Conservation (phyloP, 495 filamentous ascomycete species). For the Pseudoneurospora amorphoporcata region DNA sequence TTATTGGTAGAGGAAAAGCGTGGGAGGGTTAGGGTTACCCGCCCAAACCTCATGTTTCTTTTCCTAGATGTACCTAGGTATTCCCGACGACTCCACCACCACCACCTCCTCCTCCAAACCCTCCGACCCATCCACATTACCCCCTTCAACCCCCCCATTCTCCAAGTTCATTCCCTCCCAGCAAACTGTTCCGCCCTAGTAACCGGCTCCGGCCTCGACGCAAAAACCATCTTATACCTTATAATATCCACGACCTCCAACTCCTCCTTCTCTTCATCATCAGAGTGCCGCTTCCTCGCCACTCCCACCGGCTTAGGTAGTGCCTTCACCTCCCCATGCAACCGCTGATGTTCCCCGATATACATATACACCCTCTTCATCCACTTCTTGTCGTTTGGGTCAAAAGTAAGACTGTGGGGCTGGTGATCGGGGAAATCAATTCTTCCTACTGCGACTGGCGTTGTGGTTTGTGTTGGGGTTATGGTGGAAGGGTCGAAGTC, state of each 20-base stretch:
- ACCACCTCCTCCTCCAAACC: not conserved
- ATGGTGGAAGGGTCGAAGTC: conserved; percentile 1
- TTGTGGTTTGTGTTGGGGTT: conserved; percentile 4
- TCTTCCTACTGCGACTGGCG: conserved; percentile 53
- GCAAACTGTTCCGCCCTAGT: not conserved
- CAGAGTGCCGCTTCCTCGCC: conserved; percentile 31
- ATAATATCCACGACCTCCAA: conserved; percentile 72
- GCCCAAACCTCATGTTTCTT: not conserved
- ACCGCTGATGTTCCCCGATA: conserved; percentile 78
- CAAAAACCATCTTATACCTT: conserved; percentile 82
- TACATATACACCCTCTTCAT: conserved; percentile 85
- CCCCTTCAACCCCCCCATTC: not conserved
- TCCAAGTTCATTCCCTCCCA: not conserved
- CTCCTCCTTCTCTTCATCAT: conserved; percentile 19
- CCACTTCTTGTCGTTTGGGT: conserved; percentile 49
- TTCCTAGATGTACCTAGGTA: too few species aligned
- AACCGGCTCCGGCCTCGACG: conserved; percentile 80
- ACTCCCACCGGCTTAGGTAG: conserved; percentile 67
- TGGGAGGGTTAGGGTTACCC: not conserved
- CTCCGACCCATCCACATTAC: not conserved
- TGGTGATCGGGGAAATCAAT: conserved; percentile 71
- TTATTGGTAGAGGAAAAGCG: not conserved
- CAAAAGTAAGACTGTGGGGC: conserved; percentile 28
- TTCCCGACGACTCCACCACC: not conserved
- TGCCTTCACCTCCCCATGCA: conserved; percentile 86